These are phyloP conservation scores for Colletotrichum phormii DNA, from an alignment of 2,329 filamentous ascomycete genomes.

Conservation along the genomic window DNA sequence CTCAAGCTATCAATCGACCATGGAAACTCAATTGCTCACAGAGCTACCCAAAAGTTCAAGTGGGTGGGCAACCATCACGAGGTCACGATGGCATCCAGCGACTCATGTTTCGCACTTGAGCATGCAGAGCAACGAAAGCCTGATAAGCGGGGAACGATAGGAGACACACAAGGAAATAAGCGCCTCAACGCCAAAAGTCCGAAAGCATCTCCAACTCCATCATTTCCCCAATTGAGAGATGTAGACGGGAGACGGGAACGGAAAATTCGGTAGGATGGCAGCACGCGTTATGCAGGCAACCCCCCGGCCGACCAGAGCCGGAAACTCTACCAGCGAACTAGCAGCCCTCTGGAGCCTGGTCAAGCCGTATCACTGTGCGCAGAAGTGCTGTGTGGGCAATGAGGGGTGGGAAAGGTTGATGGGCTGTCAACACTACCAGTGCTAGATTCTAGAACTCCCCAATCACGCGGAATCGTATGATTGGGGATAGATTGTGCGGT, in stretches of 20 bases:
- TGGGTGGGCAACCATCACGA: background rate
- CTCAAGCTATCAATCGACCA: background rate
- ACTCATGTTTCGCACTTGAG: conserved; percentile 15
- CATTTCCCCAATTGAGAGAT: conserved; percentile 1
- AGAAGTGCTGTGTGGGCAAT: background rate
- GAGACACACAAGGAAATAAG: background rate
- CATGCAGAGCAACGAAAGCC: conserved; percentile 16
- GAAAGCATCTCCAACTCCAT: conserved; percentile 27
- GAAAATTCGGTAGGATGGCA: conserved; percentile 25
- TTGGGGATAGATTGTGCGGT: background rate
- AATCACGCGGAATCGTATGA: conserved; percentile 31
- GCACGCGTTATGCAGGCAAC: conserved; percentile 22
- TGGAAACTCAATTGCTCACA: background rate
- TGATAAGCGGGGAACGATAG: conserved; percentile 29
- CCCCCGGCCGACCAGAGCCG: conserved; percentile 17
- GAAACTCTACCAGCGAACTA: conserved; percentile 31
- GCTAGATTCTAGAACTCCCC: background rate
- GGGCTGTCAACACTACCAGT: conserved; percentile 20
- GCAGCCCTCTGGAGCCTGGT: conserved; percentile 4
- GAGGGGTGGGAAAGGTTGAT: background rate
- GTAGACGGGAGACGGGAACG: conserved; percentile 30
- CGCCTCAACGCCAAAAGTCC: background rate
- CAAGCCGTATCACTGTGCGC: conserved; percentile 8
- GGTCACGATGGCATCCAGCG: conserved; percentile 18
- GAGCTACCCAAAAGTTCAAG: background rate